Conservation (phyloP, 768 basidiomycete genomes). For the Suillus subalutaceus region DNA sequence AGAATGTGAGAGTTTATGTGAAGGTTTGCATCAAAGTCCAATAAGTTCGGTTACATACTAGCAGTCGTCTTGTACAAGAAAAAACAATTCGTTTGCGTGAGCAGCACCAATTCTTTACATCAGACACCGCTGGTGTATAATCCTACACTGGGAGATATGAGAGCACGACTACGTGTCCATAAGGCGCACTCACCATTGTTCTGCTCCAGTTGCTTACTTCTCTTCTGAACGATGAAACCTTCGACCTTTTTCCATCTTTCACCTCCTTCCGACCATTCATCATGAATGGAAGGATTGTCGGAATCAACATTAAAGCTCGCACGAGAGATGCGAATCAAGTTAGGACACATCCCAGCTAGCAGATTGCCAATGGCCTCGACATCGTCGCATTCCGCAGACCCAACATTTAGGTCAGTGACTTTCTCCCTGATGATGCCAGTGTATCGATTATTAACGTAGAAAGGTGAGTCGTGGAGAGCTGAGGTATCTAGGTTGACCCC, state of each 20-base stretch:
- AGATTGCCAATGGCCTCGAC: background rate
- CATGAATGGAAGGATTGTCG: no score
- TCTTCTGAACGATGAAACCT: background rate
- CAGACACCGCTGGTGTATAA: background rate
- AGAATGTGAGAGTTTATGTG: background rate
- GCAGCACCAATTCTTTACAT: background rate
- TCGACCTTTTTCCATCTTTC: background rate
- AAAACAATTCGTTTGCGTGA: background rate
- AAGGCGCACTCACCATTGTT: background rate
- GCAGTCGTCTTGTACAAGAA: background rate
- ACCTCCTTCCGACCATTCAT: background rate
- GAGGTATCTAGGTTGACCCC: background rate
- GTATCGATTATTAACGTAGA: background rate
- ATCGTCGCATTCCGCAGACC: background rate
- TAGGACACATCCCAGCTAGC: background rate
- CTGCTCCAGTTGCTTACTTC: background rate
- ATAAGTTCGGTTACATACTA: background rate
- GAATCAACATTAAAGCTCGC: no score
- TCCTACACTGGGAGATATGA: background rate
- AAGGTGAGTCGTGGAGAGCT: background rate
- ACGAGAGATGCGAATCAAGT: background rate
- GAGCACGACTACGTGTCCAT: background rate
- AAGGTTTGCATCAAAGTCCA: slow-evolving; percentile 10
- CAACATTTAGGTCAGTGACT: background rate
- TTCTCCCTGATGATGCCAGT: background rate